Conservation (phyloP, 805 yeast genomes). For the Kazachstania bromeliacearum region DNA sequence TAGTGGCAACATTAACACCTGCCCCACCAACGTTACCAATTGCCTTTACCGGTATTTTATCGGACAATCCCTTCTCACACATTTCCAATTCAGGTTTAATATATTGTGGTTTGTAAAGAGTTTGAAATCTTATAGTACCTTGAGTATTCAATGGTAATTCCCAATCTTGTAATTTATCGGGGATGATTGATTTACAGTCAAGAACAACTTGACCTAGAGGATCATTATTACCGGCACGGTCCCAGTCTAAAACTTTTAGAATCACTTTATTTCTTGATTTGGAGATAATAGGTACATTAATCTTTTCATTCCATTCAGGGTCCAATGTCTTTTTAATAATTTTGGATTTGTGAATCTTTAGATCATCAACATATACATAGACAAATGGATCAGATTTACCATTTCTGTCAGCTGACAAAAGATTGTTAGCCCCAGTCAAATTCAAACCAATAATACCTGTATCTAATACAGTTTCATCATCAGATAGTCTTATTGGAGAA, state of each 20-base stretch:
- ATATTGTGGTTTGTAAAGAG: conserved; percentile 55
- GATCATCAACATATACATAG: conserved; percentile 43
- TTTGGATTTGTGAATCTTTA: conserved; percentile 47
- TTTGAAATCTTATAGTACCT: conserved; percentile 48
- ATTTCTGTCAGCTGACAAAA: conserved; percentile 55
- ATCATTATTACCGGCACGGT: conserved; percentile 61
- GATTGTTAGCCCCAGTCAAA: conserved; percentile 44
- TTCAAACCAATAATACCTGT: conserved; percentile 56
- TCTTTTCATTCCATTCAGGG: conserved; percentile 70
- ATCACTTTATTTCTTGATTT: conserved; percentile 44
- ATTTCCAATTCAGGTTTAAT: conserved; percentile 50
- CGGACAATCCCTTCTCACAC: conserved; percentile 33
- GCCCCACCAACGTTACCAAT: conserved; percentile 33
- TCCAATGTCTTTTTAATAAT: conserved; percentile 55
- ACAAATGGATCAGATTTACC: conserved; percentile 73
- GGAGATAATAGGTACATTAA: conserved; percentile 52
- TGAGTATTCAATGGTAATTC: conserved; percentile 49
- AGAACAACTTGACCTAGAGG: conserved; percentile 44
- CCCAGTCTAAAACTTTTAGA: conserved; percentile 64
- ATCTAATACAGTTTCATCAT: conserved; percentile 54
- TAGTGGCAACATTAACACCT: conserved; percentile 35
- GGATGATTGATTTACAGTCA: conserved; percentile 42
- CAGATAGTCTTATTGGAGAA: conserved; percentile 41
- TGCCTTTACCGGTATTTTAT: conserved; percentile 38
- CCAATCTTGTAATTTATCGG: conserved; percentile 37